phyloP scores from a whole-genome alignment of 352 stramenopile species.

The Phytophthora melonis region DNA sequence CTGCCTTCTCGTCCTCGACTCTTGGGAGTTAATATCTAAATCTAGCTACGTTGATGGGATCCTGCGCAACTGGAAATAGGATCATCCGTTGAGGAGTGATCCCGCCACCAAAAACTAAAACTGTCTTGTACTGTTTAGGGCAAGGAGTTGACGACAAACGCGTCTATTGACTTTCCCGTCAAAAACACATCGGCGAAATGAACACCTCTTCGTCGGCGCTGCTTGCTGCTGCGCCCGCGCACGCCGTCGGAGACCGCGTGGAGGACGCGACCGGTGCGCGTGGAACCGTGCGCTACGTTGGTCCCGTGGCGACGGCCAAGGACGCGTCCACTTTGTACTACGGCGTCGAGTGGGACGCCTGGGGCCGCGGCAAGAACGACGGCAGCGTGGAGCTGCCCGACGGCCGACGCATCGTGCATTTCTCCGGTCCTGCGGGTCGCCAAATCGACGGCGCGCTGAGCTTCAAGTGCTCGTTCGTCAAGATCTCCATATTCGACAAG shows the following conservation, averaged over 20 bases:
- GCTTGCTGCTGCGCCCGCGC: too few relatives aligned
- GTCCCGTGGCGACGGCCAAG: constrained; percentile 71
- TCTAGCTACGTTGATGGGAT: too few relatives aligned
- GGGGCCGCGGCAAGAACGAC: constrained; percentile 94
- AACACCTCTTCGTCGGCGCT: too few relatives aligned
- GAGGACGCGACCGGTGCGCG: constrained; percentile 61
- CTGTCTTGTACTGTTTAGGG: too few relatives aligned
- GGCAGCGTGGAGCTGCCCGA: constrained; percentile 88
- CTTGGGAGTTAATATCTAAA: too few relatives aligned
- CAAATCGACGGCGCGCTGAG: constrained; percentile 41
- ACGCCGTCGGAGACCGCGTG: constrained; percentile 56
- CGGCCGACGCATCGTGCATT: constrained; percentile 87
- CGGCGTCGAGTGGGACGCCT: constrained; percentile 95
- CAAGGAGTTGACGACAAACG: too few relatives aligned
- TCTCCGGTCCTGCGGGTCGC: constrained; percentile 57
- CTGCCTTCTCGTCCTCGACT: too few relatives aligned
- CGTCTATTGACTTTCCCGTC: not conserved
- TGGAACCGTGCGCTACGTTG: constrained; percentile 78
- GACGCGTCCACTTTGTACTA: constrained; percentile 68
- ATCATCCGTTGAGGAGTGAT: too few relatives aligned
- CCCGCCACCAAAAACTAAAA: too few relatives aligned
- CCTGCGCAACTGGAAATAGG: too few relatives aligned
- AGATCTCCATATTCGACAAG: constrained; percentile 40
- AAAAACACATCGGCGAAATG: not conserved
- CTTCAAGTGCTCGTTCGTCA: constrained; percentile 94